These are phyloP conservation scores for Hericium rajendrae DNA, from an alignment of 768 basidiomycete species.

Conservation along the genomic window DNA sequence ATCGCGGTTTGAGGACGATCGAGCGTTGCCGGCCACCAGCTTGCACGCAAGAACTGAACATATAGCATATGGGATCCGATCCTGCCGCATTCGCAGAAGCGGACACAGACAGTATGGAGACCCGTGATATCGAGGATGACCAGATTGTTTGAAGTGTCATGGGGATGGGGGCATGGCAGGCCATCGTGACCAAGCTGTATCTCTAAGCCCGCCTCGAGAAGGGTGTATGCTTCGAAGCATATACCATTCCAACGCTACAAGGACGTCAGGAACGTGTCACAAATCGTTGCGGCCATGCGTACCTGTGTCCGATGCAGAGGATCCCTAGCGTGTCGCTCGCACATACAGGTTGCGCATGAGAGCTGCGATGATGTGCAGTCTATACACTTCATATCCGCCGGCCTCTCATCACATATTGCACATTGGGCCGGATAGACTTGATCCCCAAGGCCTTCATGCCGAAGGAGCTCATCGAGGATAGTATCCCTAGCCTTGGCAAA, in stretches of 20 bases:
- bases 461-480: not conserved
- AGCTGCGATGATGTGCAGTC: not conserved
- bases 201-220: not conserved
- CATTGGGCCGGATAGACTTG: not conserved
- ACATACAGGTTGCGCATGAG: not conserved
- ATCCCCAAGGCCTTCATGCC: not conserved
- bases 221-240: not conserved
- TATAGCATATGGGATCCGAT: not conserved
- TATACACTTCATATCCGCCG: not conserved
- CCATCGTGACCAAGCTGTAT: slow-evolving; percentile 1
- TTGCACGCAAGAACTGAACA: slow-evolving; percentile 3
- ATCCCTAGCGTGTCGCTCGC: not conserved
- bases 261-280: not conserved
- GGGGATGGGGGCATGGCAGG: not conserved
- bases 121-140: slow-evolving; percentile 1
- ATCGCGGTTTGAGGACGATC: not conserved
- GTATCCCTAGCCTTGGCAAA: too few species aligned
- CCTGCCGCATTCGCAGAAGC: not conserved
- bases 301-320: not conserved
- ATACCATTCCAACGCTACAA: not conserved
- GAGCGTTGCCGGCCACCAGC: slow-evolving; percentile 2
- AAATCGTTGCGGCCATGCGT: not conserved
- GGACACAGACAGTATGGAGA: not conserved
- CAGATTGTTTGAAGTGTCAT: not conserved
- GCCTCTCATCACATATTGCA: not conserved